Base-by-base conservation (phyloP, 352 stramenopile species). In the Pythium sukuiense region DNA sequence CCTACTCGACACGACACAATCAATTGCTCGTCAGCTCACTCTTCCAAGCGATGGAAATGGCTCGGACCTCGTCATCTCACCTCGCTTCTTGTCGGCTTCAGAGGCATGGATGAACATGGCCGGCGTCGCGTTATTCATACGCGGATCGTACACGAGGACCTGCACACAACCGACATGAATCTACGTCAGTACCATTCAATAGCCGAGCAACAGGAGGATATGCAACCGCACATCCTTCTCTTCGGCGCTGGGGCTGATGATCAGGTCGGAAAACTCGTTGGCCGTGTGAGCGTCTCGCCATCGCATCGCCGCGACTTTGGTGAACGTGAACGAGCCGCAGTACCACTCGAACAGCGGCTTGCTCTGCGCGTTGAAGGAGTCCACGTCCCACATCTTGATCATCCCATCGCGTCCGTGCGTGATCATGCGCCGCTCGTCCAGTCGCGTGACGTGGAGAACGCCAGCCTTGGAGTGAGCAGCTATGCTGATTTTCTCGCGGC, bases 381-480 rank as follows among this genome's bases (percentile, higher is more conserved):
- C 54, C 16, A 65, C 52, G 37, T 73, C 66, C 87, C 87, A 95
- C 13, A 93, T 37, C 49, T 82, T 85, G 33, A 95, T 69, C 32
- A 78, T 77, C 1, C 87, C 87, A 37, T 95, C 87, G 24, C 87
- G 79, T 14, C 87, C 87, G 63, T 95, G 87, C 11, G 84, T 88
- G 35, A 87, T 52, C 37, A 93, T 75, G 16, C 71, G 77, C 20
- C 59, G 35, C 8, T 65, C 69, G 9, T 63, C 49, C 35, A 67
- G 53, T 13, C 26, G 63, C 7, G 65, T 55, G 6, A 71, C 53
- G 33, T 93, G 80, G 50, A 95, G 70, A n/a, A 95, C 80, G 24
- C 87, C 87, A 14, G 87, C 87, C 54, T 88, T 88, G 63, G 84
- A 92, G 66, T 95, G 87, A 0, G 80, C 76, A 0, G 61, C 9